These are phyloP conservation scores for Microcos paniculata DNA, from an alignment of 345 rosid genomes.

Conservation along the genomic window DNA sequence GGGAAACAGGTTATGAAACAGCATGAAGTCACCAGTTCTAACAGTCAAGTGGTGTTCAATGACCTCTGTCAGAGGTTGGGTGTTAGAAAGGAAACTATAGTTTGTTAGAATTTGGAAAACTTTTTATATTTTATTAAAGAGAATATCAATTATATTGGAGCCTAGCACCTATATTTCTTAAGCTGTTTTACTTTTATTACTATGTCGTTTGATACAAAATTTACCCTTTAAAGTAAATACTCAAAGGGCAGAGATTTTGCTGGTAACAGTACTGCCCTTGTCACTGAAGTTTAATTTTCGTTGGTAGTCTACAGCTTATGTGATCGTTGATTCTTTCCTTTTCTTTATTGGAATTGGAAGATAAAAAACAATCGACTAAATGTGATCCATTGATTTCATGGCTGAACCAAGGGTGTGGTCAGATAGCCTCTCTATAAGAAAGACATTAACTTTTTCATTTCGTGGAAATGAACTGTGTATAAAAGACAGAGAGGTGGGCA, in stretches of 20 bases:
- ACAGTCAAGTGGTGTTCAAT: not conserved
- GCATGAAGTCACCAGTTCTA: not conserved
- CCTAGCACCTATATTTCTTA: not conserved
- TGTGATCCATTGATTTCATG: not conserved
- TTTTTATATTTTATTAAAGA: not conserved
- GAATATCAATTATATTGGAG: not conserved
- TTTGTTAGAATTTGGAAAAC: not conserved
- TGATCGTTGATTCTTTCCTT: not conserved
- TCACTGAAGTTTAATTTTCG: not conserved
- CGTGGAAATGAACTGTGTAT: not conserved
- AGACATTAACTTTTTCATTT: not conserved
- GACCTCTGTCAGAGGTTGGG: not conserved
- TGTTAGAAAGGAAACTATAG: not conserved
- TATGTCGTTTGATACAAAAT: not conserved
- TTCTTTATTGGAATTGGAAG: not conserved
- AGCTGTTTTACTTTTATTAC: not conserved
- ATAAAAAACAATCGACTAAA: not conserved
- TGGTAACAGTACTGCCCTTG: not conserved
- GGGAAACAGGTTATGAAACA: not conserved
- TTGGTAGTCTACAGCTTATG: not conserved
- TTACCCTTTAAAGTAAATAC: not conserved
- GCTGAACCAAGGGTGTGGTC: slow-evolving; percentile 2
- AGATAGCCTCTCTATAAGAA: not conserved
- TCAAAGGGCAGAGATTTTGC: not conserved
- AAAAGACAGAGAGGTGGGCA: not conserved